Base-by-base conservation (phyloP, 371 early-diverging fungal genomes). In the Dichotomocladium elegans region DNA sequence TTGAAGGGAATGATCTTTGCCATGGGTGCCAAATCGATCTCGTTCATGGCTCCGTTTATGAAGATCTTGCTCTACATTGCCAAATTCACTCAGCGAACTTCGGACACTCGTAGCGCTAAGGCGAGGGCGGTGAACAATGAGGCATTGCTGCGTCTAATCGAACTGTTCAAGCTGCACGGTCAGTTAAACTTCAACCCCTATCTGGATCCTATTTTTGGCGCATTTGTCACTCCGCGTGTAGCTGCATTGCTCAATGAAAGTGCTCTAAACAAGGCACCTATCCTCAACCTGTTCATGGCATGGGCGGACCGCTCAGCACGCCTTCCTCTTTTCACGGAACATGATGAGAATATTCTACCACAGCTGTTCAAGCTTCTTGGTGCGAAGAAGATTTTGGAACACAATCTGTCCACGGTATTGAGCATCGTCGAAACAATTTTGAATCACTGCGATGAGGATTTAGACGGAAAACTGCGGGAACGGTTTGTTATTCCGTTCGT, bases 1-100 rank as follows among this genome's bases (percentile, higher is more conserved):
- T 51, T 91, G 47, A 83, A 89, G 41, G 97, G 95, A 59, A 64
- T 90, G 29, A 61, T 96, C 48, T 88, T 87, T 64, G 90, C 92
- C 66, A 68, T 97, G 25, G 87, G 90, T 10, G 66, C 82, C 12
- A 79, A 82, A 29, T 57, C 91, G 17, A 55, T 70, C 11, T 92
- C 92, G 0, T 82, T 86, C 42, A 47, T 94, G 43, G 82, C 85
- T 9, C 72, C 83, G 37, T 37, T 91, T 14, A 58, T 92, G 34
- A 80, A 80, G 31, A 82, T 90, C 3, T 57, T 92, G 4, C 50
- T 94, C 45, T 85, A 90, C 64, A 66, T 95, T 14, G 64, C 85
- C 30, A 63, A 82, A 35, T 70, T 75, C 41, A 76, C 86, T 3
- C 77, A 81, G 21, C 49, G 35, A 3, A n/a, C 35, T 21, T 21